Evolutionary conservation across 352 stramenopile species (phyloP), one percentile per base, ranked within the genome.

Genomic region (Pythium graminicola): DNA sequence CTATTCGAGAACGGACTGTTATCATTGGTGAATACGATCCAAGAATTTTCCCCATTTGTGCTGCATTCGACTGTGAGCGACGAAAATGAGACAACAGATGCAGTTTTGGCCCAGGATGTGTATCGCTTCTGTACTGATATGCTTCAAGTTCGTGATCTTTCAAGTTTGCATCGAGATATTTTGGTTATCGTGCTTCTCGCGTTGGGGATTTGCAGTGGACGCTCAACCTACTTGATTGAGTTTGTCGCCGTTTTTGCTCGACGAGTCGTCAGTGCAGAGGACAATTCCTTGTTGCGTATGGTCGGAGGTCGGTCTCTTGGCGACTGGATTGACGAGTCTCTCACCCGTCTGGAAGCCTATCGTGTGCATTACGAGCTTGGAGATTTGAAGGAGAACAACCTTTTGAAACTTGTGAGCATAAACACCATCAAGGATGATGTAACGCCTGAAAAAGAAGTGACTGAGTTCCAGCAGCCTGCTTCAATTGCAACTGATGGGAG

Each of bases 401-500:
- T 84, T 9, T 14, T 70, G 6, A 85, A 79, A 43, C 65, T 75
- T 17, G 54, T 87, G 13, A 66, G 52, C 1, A 60, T 88, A 24
- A 88, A 81, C 29, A 28, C 62, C 9, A 54, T 82, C 32, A 67
- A 61, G 11, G 43, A 51, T 6, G 57, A 70, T 0, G 19, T 17
- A 22, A 46, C 49, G 3, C 6, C 35, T 0, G 26, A 43, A 16
- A 32, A 16, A 17, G 26, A 24, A 24, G 36, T 14, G 1, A 40
- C 1, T 32, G 27, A 32, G 4, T 26, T 16, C 13, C 41, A 52
- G 19, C 40, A 46, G 6, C 20, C 39, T 2, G 57, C 39, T 6
- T 67, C 70, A 5, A 70, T 89, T 26, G 62, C 79, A 1, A 82
- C 70, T 0, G 73, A 89, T 53, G 79, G 78, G n/a, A 88, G 31